Percentiles rank a stretch among this genome's conserved stretches.
Conservation (phyloP, 2,329 filamentous ascomycete species). For the Phoma herbarum region DNA sequence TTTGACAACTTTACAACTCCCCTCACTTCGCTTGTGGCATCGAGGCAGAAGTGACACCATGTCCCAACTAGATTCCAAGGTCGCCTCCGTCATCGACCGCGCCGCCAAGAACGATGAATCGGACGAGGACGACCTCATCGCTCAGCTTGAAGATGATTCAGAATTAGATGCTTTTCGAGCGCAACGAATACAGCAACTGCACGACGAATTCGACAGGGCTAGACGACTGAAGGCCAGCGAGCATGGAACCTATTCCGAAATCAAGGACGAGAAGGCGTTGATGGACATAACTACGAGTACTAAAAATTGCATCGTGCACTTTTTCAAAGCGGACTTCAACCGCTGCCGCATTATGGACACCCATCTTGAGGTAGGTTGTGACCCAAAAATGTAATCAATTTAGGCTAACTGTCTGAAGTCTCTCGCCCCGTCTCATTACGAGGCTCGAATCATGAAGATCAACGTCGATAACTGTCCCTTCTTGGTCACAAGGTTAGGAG, state of each 20-base stretch:
- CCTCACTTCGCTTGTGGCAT: conserved; percentile 28
- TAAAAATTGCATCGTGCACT: conserved; percentile 68
- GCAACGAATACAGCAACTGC: conserved; percentile 65
- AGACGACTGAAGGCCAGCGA: conserved; percentile 60
- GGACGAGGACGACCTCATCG: conserved; percentile 68
- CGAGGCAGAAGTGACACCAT: conserved; percentile 46
- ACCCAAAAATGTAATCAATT: not conserved
- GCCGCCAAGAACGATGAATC: conserved; percentile 55
- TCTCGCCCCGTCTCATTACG: conserved; percentile 65
- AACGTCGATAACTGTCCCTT: conserved; percentile 69
- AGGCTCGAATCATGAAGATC: conserved; percentile 66
- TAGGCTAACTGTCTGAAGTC: conserved; percentile 40
- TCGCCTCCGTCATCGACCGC: conserved; percentile 60
- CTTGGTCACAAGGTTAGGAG: conserved; percentile 64
- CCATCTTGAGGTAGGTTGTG: conserved; percentile 58
- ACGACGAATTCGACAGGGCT: conserved; percentile 63
- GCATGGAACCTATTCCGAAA: conserved; percentile 64
- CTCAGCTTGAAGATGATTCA: conserved; percentile 65
- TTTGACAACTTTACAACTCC: conserved; percentile 24
- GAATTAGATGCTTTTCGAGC: conserved; percentile 64
- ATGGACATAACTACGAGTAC: conserved; percentile 68
- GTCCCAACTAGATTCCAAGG: conserved; percentile 60
- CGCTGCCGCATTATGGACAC: conserved; percentile 70
- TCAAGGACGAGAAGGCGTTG: conserved; percentile 66
- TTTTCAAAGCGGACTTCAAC: conserved; percentile 70